Base-by-base conservation (phyloP, 2,329 filamentous ascomycete species). In the Aspergillus sp. region DNA sequence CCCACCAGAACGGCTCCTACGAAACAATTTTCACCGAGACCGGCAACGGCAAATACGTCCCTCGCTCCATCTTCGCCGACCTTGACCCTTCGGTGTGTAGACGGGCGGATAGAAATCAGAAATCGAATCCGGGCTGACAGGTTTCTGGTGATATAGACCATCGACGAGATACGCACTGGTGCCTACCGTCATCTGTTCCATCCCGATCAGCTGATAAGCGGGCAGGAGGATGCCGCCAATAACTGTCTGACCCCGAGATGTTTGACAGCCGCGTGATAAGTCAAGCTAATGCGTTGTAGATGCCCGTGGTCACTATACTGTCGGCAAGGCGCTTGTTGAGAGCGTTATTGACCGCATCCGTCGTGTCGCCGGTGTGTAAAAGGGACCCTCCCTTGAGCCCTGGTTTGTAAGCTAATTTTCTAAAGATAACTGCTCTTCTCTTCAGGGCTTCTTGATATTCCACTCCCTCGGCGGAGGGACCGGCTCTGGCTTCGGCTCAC, bases 381-480 rank as follows among this genome's bases (percentile, higher is more conserved):
- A 9, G 8, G 45, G 27, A 47, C 45, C 24, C 27, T 56, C 27
- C 15, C 21, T 5, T 21, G 27, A 31, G 27, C 41, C n/a, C 23
- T 41, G 48, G 17, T 19, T 37, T 49, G 9, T 47, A 21, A 12
- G 27, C 31, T 49, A 49, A 49, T 19, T 37, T 37, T 21, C 23
- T 41, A 23, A 69, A 86, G 85, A 88, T 69, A 87, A 86, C 77
- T 88, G 85, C 77, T 80, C 80, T 27, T 86, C 83, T 59, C 81
- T 88, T 52, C 85, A 88, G 72, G 85, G 85, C 51, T 88, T 88
- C 78, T 74, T 87, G 62, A 82, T 88, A 71, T 88, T 88, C 78
- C 86, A 88, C 76, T 87, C 85, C 12, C 87, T 88, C 63, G 86
- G 86, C 62, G 85, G 86, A 68, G 86, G 86, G 73, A 88, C 86